Evolutionary conservation across 345 rosid genomes (phyloP), one percentile per base, ranked within the genome.

Genomic region (Salix purpurea): DNA sequence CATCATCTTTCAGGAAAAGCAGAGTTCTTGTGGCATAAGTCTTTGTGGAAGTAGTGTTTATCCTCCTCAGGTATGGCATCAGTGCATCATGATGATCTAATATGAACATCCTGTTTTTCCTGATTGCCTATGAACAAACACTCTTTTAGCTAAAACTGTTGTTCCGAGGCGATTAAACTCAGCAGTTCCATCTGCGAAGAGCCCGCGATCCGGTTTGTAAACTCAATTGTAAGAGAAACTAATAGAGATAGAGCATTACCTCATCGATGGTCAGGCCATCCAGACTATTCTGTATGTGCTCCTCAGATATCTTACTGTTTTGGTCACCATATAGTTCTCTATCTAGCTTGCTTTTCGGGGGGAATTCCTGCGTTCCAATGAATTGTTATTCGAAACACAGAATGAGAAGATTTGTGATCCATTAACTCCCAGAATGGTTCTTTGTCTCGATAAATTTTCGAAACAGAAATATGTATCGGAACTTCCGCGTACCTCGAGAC

Each of bases 31-130:
- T 79, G 54, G 97, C 97, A 26, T 92, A 95, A 75, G 86, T 88
- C 84, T 88, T 90, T 30, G 84, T 82, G 0, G 85, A 64, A 37
- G 99, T 91, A 6, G 85, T 75, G 83, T 90, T 95, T 74, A 95
- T 89, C 68, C 88, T 79, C 62, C 90, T 81, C 69, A 93, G 67
- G 71, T 87, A 92, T 30, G 97, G 93, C 92, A 92, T 92, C 73
- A 92, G 75, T n/a, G 88, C 52, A 65, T 92, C 97, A 72, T 94
- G 91, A 79, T 94, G 97, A 84, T 94, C 91, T 61, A 94, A 65
- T 82, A 95, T 91, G 85, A 87, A 95, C 70, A 95, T 78, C 82
- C 77, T 89, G 74, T 84, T 90, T 73, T 67, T 83, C 84, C 79
- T 48, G 26, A 93, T 72, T 66, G 99, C 97, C 97, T 92, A 68